These are phyloP conservation scores for Microstegium vimineum DNA, from an alignment of 176 grass and related monocot species.

Conservation along the genomic window DNA sequence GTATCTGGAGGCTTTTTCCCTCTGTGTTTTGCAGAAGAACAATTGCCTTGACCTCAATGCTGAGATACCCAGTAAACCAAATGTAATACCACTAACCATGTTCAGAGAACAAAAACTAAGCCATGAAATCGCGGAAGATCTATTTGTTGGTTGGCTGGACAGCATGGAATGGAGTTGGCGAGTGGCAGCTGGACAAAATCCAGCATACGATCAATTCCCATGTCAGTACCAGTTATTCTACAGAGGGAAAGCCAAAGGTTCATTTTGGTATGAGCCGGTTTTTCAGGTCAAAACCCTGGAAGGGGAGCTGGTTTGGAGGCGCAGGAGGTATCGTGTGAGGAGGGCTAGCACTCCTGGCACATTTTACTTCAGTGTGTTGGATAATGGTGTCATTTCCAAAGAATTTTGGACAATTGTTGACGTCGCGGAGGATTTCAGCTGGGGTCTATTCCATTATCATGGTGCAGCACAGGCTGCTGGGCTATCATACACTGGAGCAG, in stretches of 20 bases:
- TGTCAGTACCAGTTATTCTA: conserved; percentile 94
- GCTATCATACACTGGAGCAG: conserved; percentile 78
- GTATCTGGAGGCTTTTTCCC: conserved; percentile 75
- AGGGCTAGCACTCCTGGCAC: conserved; percentile 71
- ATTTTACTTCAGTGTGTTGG: conserved; percentile 93
- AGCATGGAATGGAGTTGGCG: conserved; percentile 86
- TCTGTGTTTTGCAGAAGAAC: conserved; percentile 96
- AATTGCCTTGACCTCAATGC: conserved; percentile 92
- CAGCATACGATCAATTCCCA: conserved; percentile 94
- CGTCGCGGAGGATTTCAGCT: conserved; percentile 75
- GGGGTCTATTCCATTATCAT: conserved; percentile 91
- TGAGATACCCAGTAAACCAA: conserved; percentile 67
- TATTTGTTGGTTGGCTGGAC: conserved; percentile 88
- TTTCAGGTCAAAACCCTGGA: conserved; percentile 90
- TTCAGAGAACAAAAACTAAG: conserved; percentile 67
- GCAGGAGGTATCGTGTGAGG: conserved; percentile 69
- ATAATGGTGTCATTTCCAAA: conserved; percentile 90
- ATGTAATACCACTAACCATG: conserved; percentile 48
- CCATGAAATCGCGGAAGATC: conserved; percentile 85
- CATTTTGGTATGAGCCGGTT: conserved; percentile 92
- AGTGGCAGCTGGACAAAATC: conserved; percentile 85
- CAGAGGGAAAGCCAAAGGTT: conserved; percentile 82
- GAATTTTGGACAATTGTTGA: conserved; percentile 93
- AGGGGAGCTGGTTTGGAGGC: conserved; percentile 72
- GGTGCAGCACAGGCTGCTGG: conserved; percentile 78